Evolutionary conservation across 306 rosid genomes (phyloP).

Genomic region (Vigna radiata): DNA sequence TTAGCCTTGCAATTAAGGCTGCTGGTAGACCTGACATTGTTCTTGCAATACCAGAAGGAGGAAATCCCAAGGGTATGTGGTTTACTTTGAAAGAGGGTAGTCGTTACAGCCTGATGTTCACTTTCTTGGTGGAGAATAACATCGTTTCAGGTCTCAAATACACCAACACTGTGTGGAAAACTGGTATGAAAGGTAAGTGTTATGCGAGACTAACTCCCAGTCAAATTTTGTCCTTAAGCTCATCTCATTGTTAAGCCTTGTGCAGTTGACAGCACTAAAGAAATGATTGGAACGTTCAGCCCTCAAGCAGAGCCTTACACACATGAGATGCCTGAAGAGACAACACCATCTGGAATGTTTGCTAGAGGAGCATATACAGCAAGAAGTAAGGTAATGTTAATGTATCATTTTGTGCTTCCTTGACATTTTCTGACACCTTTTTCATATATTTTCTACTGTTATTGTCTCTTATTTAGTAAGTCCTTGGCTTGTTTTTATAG

Average conservation of each 20-base stretch:
- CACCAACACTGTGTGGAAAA: slow-evolving; percentile 92
- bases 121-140: slow-evolving; percentile 81
- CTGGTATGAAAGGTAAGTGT: slow-evolving; percentile 75
- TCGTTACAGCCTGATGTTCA: slow-evolving; percentile 77
- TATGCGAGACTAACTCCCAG: neutral
- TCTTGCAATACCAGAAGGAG: slow-evolving; percentile 77
- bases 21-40: slow-evolving; percentile 75
- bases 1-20: slow-evolving; percentile 81
- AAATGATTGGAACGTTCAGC: slow-evolving; percentile 94
- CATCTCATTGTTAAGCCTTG: slow-evolving; percentile 36
- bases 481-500: too few species aligned
- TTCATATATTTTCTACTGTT: neutral
- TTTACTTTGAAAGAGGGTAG: slow-evolving; percentile 98
- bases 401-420: slow-evolving; percentile 1
- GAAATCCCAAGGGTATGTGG: slow-evolving; percentile 88
- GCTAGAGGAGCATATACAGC: slow-evolving; percentile 94
- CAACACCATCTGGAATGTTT: slow-evolving; percentile 92
- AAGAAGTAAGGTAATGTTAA: slow-evolving; percentile 71
- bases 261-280: slow-evolving; percentile 83
- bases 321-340: slow-evolving; percentile 86
- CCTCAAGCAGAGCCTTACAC: slow-evolving; percentile 86
- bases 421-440: neutral
- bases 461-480: too few species aligned
- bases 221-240: slow-evolving; percentile 4
- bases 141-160: slow-evolving; percentile 96